Conservation (phyloP, 768 basidiomycete species). For the Kwoniella dejecticola region DNA sequence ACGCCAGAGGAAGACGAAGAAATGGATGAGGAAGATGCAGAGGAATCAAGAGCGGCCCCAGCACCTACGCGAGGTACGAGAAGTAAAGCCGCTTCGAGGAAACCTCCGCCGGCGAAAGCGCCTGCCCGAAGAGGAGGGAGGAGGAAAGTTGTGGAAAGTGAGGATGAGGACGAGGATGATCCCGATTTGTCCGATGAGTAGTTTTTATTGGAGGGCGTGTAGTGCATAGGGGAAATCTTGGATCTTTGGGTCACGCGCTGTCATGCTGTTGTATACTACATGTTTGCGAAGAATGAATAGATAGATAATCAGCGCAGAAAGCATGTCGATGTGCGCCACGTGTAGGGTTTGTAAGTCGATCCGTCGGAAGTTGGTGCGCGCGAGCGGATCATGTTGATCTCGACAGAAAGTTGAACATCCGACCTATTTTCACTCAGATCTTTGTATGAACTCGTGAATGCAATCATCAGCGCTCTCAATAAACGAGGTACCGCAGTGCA, state of each 20-base stretch:
- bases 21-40: slow-evolving; percentile 23
- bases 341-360: background rate
- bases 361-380: slow-evolving; percentile 2
- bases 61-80: background rate
- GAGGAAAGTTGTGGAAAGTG: slow-evolving; percentile 19
- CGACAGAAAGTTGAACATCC: too few relatives aligned
- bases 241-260: background rate
- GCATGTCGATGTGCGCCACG: background rate
- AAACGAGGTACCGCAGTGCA: too few relatives aligned
- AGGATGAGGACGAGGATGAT: slow-evolving; percentile 26
- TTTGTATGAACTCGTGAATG: too few relatives aligned
- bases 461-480: too few relatives aligned
- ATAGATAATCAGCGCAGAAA: too few relatives aligned
- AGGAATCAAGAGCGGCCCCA: slow-evolving; percentile 6
- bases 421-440: too few relatives aligned
- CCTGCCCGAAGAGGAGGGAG: slow-evolving; percentile 10
- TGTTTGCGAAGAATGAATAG: background rate
- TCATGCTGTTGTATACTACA: background rate
- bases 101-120: slow-evolving; percentile 5
- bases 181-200: slow-evolving; percentile 10
- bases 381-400: background rate
- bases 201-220: background rate
- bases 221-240: background rate
- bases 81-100: background rate
- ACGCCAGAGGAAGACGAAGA: slow-evolving; percentile 19